Evolutionary conservation across 108 stramenopile genomes (phyloP).

Genomic region (Skeletonema potamos): DNA sequence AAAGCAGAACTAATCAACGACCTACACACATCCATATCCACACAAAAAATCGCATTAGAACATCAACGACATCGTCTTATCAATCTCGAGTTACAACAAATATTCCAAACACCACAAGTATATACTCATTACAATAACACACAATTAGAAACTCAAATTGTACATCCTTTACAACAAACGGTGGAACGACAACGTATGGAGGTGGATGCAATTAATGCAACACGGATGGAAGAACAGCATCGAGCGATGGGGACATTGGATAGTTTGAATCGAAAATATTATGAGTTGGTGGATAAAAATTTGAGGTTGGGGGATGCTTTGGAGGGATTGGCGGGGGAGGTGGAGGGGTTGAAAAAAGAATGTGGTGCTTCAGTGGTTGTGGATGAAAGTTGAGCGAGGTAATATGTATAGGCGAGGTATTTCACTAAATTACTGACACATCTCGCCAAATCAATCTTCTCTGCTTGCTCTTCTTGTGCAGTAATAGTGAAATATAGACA

Average conservation of each 20-base stretch:
- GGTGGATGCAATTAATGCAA: constrained; percentile 71
- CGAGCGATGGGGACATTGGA: constrained; percentile 34
- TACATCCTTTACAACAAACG: constrained; percentile 10
- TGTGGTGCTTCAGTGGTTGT: neutral
- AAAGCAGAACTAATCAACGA: neutral
- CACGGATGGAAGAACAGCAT: constrained; percentile 61
- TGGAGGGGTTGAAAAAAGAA: constrained; percentile 12
- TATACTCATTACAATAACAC: constrained; percentile 50
- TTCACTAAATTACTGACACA: too few species aligned
- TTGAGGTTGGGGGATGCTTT: constrained; percentile 58
- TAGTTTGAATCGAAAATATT: constrained; percentile 41
- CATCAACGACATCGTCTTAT: constrained; percentile 54
- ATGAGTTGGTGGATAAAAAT: constrained; percentile 56
- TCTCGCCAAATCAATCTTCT: too few species aligned
- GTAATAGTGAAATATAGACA: too few species aligned
- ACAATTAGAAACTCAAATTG: constrained; percentile 25
- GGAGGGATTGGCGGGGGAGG: constrained; percentile 42
- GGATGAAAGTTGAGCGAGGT: neutral
- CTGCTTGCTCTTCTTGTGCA: too few species aligned
- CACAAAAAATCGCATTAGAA: constrained; percentile 49
- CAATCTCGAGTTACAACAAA: constrained; percentile 64
- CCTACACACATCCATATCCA: constrained; percentile 21
- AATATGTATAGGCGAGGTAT: too few species aligned
- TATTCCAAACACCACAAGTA: constrained; percentile 34
- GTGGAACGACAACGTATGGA: constrained; percentile 45